phyloP scores from a whole-genome alignment of 768 basidiomycete species.

The Xerocomellus dryophilus region DNA sequence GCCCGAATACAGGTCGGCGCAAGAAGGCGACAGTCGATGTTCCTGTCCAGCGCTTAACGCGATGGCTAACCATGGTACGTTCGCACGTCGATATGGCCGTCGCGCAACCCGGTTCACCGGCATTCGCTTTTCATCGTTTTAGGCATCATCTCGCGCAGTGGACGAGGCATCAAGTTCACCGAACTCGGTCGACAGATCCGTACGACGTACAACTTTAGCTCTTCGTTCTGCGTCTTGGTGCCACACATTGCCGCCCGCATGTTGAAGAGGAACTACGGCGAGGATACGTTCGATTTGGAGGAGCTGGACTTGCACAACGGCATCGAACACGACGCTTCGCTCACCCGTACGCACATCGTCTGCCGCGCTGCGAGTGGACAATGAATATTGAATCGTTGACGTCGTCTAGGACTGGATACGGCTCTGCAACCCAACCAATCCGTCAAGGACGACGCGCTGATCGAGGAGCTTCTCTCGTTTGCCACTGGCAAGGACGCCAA shows the following conservation, averaged over 20 bases:
- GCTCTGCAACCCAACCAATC: constrained; percentile 49
- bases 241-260: constrained; percentile 57
- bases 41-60: constrained; percentile 77
- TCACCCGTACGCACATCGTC: constrained; percentile 29
- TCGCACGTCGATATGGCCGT: not conserved
- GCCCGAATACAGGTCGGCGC: constrained; percentile 62
- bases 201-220: constrained; percentile 64
- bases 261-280: constrained; percentile 53
- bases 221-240: constrained; percentile 66
- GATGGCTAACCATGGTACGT: constrained; percentile 79
- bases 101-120: not conserved
- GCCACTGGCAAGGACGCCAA: constrained; percentile 58
- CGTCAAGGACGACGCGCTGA: constrained; percentile 45
- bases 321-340: constrained; percentile 36
- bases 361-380: not conserved
- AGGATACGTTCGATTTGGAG: constrained; percentile 58
- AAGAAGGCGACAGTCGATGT: constrained; percentile 63
- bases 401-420: constrained; percentile 50
- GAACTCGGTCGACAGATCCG: constrained; percentile 44
- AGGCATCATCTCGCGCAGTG: constrained; percentile 56
- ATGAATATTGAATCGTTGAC: not conserved
- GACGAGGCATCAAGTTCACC: constrained; percentile 65
- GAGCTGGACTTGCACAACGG: constrained; percentile 74
- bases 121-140: not conserved
- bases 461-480: constrained; percentile 56